A percentile compares a stretch with the other conserved stretches of the same genome.
These are phyloP conservation scores for Elongisporangium anandrum DNA, from an alignment of 352 stramenopile species.

Conservation along the genomic window DNA sequence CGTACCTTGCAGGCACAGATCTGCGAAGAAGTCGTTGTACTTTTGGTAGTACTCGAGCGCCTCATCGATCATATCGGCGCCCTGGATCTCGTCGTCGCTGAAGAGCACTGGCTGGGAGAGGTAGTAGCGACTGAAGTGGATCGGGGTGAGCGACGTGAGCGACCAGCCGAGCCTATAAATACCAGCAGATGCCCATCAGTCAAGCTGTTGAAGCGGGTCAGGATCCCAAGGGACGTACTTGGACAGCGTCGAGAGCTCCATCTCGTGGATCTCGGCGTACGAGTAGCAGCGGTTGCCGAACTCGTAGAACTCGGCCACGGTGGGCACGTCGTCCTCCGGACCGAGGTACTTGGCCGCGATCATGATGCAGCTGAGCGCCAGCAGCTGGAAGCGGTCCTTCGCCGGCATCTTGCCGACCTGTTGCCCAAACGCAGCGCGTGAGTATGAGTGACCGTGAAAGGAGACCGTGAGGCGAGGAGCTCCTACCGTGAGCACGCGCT, in stretches of 20 bases:
- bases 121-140: constrained; percentile 83
- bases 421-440: background rate
- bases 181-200: constrained; percentile 4
- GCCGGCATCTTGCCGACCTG: constrained; percentile 36
- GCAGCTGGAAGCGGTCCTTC: constrained; percentile 78
- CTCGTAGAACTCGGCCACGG: constrained; percentile 81
- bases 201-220: background rate
- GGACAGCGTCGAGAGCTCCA: constrained; percentile 55
- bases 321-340: constrained; percentile 75
- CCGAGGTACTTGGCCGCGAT: constrained; percentile 80
- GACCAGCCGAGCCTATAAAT: constrained; percentile 62
- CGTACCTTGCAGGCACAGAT: constrained; percentile 65
- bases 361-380: constrained; percentile 75
- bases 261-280: constrained; percentile 75
- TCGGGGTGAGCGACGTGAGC: constrained; percentile 59
- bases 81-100: constrained; percentile 70
- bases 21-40: constrained; percentile 83
- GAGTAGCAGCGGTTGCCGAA: constrained; percentile 85
- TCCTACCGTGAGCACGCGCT: constrained; percentile 53
- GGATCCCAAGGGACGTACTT: constrained; percentile 19
- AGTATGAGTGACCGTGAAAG: background rate
- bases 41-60: constrained; percentile 77
- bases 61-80: constrained; percentile 67
- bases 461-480: constrained; percentile 3
- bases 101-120: constrained; percentile 77